Evolutionary conservation across 2,329 filamentous ascomycete genomes (phyloP).

Genomic region (Arthroderma uncinatum): DNA sequence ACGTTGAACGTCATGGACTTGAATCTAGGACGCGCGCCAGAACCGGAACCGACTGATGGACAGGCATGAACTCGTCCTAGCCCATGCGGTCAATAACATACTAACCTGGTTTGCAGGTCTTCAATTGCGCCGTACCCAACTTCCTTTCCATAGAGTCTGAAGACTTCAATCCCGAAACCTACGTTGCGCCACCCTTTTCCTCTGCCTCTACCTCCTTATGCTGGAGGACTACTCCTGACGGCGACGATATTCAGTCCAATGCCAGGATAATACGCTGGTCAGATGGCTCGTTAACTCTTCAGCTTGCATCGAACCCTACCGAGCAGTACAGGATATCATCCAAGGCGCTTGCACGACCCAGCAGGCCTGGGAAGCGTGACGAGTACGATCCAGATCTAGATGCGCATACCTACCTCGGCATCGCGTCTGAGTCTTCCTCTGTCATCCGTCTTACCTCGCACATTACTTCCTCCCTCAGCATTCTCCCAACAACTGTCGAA

Average conservation of each 20-base stretch:
- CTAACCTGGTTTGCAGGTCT: conserved; percentile 36
- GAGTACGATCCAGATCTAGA: conserved; percentile 47
- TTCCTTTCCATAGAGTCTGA: conserved; percentile 52
- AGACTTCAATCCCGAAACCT: conserved; percentile 50
- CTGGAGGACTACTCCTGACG: conserved; percentile 54
- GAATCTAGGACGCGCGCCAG: conserved; percentile 45
- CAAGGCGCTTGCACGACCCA: conserved; percentile 47
- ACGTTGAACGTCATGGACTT: conserved; percentile 45
- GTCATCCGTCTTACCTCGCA: conserved; percentile 53
- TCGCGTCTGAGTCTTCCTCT: conserved; percentile 46
- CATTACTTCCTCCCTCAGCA: conserved; percentile 48
- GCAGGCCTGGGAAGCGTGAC: conserved; percentile 38
- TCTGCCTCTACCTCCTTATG: conserved; percentile 54
- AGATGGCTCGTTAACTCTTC: conserved; percentile 54
- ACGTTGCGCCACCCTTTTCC: conserved; percentile 51
- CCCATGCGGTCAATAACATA: neutral
- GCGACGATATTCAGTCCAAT: conserved; percentile 50
- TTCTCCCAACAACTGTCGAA: conserved; percentile 45
- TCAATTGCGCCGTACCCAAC: conserved; percentile 52
- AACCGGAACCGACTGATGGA: conserved; percentile 41
- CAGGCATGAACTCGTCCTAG: conserved; percentile 23
- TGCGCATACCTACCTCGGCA: conserved; percentile 53
- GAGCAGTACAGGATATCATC: conserved; percentile 51
- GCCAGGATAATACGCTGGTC: conserved; percentile 56
- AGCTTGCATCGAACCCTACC: conserved; percentile 50